Evolutionary conservation across 2,329 filamentous ascomycete species (phyloP), one percentile per base, ranked within the genome.

Genomic region (Didymella sp.): DNA sequence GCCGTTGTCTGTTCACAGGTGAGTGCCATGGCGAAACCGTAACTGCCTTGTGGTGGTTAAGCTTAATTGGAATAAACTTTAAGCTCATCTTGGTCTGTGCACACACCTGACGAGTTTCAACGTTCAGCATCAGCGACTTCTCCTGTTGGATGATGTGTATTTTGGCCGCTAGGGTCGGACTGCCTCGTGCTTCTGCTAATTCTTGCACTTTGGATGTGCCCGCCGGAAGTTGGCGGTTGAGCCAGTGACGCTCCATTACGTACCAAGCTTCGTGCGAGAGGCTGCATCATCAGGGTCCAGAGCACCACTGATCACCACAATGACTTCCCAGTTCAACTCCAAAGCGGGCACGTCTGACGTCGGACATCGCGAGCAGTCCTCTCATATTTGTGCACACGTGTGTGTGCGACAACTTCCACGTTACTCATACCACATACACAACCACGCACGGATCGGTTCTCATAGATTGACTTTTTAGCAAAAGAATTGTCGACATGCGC

Each of bases 231-330:
- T 25, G 27, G 53, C 41, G 46, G 53, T 19, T 17, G 17, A 37
- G 28, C 48, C n/a, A 49, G 40, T 58, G 56, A 58, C 41, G 56
- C 42, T 21, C 12, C 11, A 55, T 58, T 58, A 58, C 56, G 56
- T 58, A 58, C 27, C 51, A 22, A 46, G 35, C 31, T 27, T 51
- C 40, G 44, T 19, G 7, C 24, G 27, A 48, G 28, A 45, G 49
- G 55, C 30, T 43, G n/a, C 28, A 35, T 46, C 43, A 42, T 47
- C 46, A 55, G 49, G 55, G 55, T 58, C 49, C 55, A 37, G 27
- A 17, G 33, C 33, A 43, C 42, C 33, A 38, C 30, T 33, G 47
- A 58, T 54, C 50, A 38, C 25, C 44, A 50, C 28, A 21, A 54
- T 46, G 47, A 19, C 22, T 46, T 15, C 41, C 48, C 1, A 35